Percentiles rank a stretch among this genome's conserved stretches.
phyloP scores from a whole-genome alignment of 192 early-diverging fungal species.

The Linnemannia elongata region DNA sequence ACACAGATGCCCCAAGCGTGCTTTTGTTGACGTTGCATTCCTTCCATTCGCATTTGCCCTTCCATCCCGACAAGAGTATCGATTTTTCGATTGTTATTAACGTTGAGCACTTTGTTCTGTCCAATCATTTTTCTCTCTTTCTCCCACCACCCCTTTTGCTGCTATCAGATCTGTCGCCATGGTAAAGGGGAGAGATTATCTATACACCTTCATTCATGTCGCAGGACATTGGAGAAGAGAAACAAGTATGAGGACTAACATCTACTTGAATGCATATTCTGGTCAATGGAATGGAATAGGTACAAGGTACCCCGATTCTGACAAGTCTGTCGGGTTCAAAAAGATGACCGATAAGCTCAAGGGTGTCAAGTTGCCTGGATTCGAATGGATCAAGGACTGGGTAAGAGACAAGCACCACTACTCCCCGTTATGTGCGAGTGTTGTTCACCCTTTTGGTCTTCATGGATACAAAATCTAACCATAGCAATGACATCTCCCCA shows the following conservation, averaged over 20 bases:
- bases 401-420: not conserved
- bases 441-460: no score
- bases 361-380: not conserved
- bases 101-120: not conserved
- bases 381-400: conserved; percentile 24
- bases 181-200: conserved; percentile 17
- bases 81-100: not conserved
- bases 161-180: conserved; percentile 21
- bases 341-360: conserved; percentile 7
- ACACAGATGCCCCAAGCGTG: no score
- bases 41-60: not conserved
- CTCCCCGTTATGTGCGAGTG: no score
- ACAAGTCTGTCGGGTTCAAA: not conserved
- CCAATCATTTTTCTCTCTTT: not conserved
- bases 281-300: not conserved
- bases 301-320: conserved; percentile 2
- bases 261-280: not conserved
- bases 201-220: not conserved
- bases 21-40: not conserved
- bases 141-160: not conserved
- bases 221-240: not conserved
- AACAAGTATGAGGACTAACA: not conserved
- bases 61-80: not conserved
- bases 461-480: not conserved
- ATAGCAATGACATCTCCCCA: not conserved